A percentile compares a stretch with the other conserved stretches of the same genome.
Evolutionary conservation across 306 rosid genomes (phyloP).

Genomic region (Rosa multiflora): DNA sequence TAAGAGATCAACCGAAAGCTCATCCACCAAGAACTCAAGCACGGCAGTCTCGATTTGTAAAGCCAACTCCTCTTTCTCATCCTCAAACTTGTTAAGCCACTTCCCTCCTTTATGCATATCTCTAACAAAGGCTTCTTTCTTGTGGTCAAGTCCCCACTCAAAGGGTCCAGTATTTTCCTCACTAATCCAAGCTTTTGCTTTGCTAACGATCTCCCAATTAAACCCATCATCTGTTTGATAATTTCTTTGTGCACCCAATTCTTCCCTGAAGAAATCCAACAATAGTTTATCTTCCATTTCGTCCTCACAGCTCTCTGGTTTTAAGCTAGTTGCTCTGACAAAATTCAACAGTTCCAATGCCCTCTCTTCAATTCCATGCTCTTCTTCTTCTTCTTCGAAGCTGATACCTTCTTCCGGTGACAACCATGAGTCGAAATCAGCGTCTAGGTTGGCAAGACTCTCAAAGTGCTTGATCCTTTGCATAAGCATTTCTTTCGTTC

Average conservation of each 20-base stretch:
- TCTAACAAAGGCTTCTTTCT: constrained; percentile 46
- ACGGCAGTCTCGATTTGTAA: constrained; percentile 47
- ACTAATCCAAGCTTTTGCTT: constrained; percentile 49
- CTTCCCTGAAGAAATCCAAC: constrained; percentile 56
- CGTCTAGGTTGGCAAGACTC: constrained; percentile 38
- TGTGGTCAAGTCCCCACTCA: constrained; percentile 31
- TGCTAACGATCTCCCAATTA: constrained; percentile 37
- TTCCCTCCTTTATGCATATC: constrained; percentile 48
- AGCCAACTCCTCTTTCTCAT: constrained; percentile 54
- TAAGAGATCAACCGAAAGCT: constrained; percentile 37
- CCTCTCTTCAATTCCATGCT: constrained; percentile 31
- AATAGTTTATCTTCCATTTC: constrained; percentile 34
- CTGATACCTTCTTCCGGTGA: constrained; percentile 24
- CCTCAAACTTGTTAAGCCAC: constrained; percentile 45
- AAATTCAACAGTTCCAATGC: constrained; percentile 43
- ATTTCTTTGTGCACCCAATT: constrained; percentile 28
- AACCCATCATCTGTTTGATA: constrained; percentile 28
- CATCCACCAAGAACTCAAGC: constrained; percentile 44
- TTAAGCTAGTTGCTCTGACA: constrained; percentile 35
- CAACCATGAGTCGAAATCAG: constrained; percentile 24
- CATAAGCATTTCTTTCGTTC: constrained; percentile 46
- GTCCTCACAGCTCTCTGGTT: constrained; percentile 7
- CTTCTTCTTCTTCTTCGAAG: constrained; percentile 31
- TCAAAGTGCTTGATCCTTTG: constrained; percentile 44
- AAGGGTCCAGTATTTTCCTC: constrained; percentile 22